Conservation (phyloP, 2,329 filamentous ascomycete genomes). For the Zymoseptoria ardabiliae region DNA sequence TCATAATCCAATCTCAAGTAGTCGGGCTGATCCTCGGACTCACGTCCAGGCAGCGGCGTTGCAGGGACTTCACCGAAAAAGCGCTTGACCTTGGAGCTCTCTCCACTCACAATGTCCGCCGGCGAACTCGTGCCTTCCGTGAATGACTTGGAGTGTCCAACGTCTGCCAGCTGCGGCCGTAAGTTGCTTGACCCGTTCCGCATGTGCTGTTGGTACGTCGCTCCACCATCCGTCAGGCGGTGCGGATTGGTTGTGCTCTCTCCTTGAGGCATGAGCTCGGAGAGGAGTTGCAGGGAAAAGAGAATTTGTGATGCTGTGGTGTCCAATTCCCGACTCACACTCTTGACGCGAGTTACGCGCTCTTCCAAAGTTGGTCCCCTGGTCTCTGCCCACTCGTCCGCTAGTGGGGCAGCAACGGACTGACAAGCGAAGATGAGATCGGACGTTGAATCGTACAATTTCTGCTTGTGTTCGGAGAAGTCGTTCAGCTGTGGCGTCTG, state of each 20-base stretch:
- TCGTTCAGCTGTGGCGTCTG: slow-evolving; percentile 81
- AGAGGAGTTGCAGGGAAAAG: slow-evolving; percentile 78
- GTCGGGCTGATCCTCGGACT: slow-evolving; percentile 70
- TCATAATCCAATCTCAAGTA: slow-evolving; percentile 84
- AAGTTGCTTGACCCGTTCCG: slow-evolving; percentile 31
- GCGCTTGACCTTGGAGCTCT: slow-evolving; percentile 41
- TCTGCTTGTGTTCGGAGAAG: slow-evolving; percentile 86
- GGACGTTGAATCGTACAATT: slow-evolving; percentile 84
- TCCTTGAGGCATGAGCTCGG: slow-evolving; percentile 63
- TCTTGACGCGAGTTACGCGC: slow-evolving; percentile 70
- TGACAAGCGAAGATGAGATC: slow-evolving; percentile 85
- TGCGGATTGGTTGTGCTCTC: slow-evolving; percentile 36
- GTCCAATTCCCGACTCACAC: slow-evolving; percentile 72
- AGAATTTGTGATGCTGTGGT: slow-evolving; percentile 80
- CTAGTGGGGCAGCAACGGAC: slow-evolving; percentile 80
- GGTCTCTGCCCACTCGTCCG: slow-evolving; percentile 93
- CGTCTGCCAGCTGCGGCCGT: slow-evolving; percentile 47
- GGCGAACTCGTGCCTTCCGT: slow-evolving; percentile 45
- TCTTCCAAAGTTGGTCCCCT: slow-evolving; percentile 84
- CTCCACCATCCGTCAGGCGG: slow-evolving; percentile 30
- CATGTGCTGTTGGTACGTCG: slow-evolving; percentile 24
- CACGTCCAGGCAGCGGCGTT: slow-evolving; percentile 32
- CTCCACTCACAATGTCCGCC: slow-evolving; percentile 26
- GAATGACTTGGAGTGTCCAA: slow-evolving; percentile 57
- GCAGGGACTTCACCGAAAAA: slow-evolving; percentile 1